These are phyloP conservation scores for Aphanomyces astaci DNA, from an alignment of 352 stramenopile species.

Conservation along the genomic window DNA sequence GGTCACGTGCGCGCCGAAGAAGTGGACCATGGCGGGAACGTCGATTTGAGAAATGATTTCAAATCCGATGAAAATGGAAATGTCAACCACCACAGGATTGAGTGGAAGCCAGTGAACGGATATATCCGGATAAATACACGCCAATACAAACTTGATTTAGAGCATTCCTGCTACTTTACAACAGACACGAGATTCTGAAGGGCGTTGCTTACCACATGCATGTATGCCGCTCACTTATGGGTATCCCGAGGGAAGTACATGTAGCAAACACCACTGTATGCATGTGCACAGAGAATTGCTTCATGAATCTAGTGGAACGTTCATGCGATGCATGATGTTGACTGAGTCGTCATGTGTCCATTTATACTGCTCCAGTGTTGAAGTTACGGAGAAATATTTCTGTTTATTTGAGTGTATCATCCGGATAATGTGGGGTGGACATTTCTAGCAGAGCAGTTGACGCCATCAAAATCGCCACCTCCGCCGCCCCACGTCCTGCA, in stretches of 20 bases:
- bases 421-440: background rate
- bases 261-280: too few relatives aligned
- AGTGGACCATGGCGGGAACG: conserved; percentile 26
- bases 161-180: background rate
- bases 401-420: background rate
- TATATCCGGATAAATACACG: background rate
- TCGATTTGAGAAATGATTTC: background rate
- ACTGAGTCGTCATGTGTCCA: too few relatives aligned
- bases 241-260: too few relatives aligned
- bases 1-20: conserved; percentile 51
- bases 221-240: too few relatives aligned
- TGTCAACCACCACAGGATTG: background rate
- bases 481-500: background rate
- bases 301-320: too few relatives aligned
- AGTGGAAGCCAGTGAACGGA: background rate
- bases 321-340: too few relatives aligned
- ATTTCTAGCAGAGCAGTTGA: too few relatives aligned
- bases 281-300: too few relatives aligned
- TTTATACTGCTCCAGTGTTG: background rate
- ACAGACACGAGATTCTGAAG: background rate
- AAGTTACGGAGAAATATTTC: background rate
- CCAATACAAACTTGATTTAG: background rate
- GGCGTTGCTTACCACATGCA: background rate
- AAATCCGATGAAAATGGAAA: background rate
- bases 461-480: too few relatives aligned